phyloP scores from a whole-genome alignment of 208 protist species.

The Porcisia deanei region DNA sequence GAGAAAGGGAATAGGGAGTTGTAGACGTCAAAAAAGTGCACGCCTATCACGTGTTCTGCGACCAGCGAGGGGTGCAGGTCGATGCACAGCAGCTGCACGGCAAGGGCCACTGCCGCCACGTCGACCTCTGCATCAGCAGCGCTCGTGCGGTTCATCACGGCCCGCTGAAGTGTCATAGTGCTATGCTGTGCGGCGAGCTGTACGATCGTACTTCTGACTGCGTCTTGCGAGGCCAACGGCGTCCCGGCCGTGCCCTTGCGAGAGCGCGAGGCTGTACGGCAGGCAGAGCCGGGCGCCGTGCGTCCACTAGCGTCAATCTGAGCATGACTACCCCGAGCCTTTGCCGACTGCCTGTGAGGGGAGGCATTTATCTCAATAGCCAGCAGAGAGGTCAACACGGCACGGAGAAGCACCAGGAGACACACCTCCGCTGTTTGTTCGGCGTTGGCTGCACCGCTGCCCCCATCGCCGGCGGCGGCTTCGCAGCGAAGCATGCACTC shows the following conservation, averaged over 20 bases:
- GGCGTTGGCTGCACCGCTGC: not conserved
- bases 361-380: not conserved
- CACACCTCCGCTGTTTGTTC: slow-evolving; percentile 10
- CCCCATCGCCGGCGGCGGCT: not conserved
- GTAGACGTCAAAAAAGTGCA: slow-evolving; percentile 23
- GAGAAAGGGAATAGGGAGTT: slow-evolving; percentile 20
- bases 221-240: slow-evolving; percentile 1
- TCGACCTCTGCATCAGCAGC: not conserved
- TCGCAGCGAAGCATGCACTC: not conserved
- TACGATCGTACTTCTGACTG: slow-evolving; percentile 4
- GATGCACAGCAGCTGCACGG: slow-evolving; percentile 28
- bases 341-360: not conserved
- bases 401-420: slow-evolving; percentile 19
- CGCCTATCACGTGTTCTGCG: not conserved
- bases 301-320: not conserved
- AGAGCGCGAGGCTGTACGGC: not conserved
- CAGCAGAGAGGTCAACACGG: slow-evolving; percentile 10
- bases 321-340: not conserved
- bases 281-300: not conserved
- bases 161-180: slow-evolving; percentile 1
- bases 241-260: not conserved
- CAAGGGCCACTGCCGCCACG: slow-evolving; percentile 17
- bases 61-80: slow-evolving; percentile 10
- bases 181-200: slow-evolving; percentile 23
- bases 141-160: not conserved